Conservation (phyloP, 2,329 filamentous ascomycete species). For the Trichoderma endophyticum region DNA sequence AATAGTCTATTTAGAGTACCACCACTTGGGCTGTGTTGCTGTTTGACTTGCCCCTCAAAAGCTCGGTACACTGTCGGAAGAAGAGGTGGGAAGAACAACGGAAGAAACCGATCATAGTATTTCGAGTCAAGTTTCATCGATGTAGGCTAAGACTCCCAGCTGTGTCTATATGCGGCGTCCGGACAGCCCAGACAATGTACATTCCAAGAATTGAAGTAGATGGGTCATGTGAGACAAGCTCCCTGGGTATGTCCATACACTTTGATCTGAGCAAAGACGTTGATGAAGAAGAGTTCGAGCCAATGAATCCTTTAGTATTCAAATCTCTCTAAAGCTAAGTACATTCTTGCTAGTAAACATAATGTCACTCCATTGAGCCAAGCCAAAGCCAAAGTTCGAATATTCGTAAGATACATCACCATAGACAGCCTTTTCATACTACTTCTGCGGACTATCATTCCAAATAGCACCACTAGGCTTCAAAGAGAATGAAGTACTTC, state of each 20-base stretch:
- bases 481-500: not conserved
- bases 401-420: not conserved
- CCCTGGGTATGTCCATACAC: not conserved
- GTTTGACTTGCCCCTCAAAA: not conserved
- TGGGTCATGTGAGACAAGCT: not conserved
- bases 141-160: not conserved
- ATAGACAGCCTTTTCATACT: not conserved
- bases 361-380: not conserved
- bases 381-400: not conserved
- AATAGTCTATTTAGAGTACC: not conserved
- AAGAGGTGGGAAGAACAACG: not conserved
- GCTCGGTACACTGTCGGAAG: not conserved
- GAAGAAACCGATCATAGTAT: not conserved
- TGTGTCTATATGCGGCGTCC: not conserved
- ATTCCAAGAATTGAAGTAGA: not conserved
- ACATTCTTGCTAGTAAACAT: not conserved
- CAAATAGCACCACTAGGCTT: not conserved
- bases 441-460: not conserved
- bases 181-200: not conserved
- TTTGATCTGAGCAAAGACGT: not conserved
- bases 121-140: not conserved
- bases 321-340: not conserved
- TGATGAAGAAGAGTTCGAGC: not conserved
- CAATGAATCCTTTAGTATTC: not conserved
- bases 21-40: not conserved